These are phyloP conservation scores for Oxyria digyna DNA, from an alignment of 148 eudicot species.

Conservation along the genomic window DNA sequence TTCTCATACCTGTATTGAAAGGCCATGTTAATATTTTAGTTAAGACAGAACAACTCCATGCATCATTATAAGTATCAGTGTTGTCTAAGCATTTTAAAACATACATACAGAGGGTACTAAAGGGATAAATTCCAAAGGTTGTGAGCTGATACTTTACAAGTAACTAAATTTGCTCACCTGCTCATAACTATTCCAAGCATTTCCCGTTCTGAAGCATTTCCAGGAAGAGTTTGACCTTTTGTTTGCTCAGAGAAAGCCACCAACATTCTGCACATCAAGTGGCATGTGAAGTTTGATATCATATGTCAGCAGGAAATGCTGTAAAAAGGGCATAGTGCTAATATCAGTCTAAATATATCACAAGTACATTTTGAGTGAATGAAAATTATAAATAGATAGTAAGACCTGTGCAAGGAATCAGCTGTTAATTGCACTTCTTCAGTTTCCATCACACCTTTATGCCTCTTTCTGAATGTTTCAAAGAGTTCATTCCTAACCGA, in stretches of 20 bases:
- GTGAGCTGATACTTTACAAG: not conserved
- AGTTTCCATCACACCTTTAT: constrained; percentile 85
- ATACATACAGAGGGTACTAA: not conserved
- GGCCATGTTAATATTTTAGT: not conserved
- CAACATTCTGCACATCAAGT: constrained; percentile 65
- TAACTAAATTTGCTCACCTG: constrained; percentile 31
- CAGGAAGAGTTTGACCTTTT: constrained; percentile 50
- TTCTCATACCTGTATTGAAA: constrained; percentile 69
- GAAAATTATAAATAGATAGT: not conserved
- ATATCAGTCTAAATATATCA: not conserved
- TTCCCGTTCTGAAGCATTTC: constrained; percentile 76
- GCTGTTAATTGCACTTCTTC: constrained; percentile 97
- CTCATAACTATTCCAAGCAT: constrained; percentile 88
- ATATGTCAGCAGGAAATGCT: not conserved
- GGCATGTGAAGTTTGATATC: constrained; percentile 5
- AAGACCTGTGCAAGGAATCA: constrained; percentile 78
- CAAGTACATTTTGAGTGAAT: not conserved
- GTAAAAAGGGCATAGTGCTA: not conserved
- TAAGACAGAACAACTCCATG: not conserved
- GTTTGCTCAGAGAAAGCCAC: constrained; percentile 85
- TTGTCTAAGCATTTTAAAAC: not conserved
- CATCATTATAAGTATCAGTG: not conserved
- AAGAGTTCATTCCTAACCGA: constrained; percentile 92
- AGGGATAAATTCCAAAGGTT: too few relatives aligned
- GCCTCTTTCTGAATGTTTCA: constrained; percentile 92